Conservation (phyloP, 352 stramenopile species). For the Phytopythium helicoides region DNA sequence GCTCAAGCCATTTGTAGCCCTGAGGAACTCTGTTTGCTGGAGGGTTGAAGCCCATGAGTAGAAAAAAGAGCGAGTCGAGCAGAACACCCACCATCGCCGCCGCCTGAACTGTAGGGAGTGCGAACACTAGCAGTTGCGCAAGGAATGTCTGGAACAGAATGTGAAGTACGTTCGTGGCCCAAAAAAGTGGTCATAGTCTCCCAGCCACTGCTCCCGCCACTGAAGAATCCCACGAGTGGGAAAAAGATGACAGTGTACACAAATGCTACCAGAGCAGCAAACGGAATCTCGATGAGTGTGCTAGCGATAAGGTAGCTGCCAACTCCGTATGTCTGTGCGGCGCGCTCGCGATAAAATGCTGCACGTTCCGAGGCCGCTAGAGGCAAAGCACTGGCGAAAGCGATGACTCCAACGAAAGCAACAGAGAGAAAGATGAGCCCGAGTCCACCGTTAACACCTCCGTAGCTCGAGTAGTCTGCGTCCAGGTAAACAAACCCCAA, state of each 20-base stretch:
- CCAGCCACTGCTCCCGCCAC: no score
- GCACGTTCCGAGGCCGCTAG: conserved; percentile 81
- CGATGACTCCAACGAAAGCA: conserved; percentile 68
- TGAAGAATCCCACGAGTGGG: conserved; percentile 78
- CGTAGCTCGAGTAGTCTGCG: conserved; percentile 32
- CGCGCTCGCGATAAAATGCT: conserved; percentile 91
- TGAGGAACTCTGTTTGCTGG: conserved; percentile 33
- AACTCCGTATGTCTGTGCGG: conserved; percentile 85
- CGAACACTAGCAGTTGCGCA: conserved; percentile 62
- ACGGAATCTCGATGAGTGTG: conserved; percentile 79
- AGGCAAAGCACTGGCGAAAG: conserved; percentile 62
- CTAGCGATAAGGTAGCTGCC: conserved; percentile 75
- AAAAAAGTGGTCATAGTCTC: conserved; percentile 31
- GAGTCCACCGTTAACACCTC: conserved; percentile 42
- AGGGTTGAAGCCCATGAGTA: conserved; percentile 52
- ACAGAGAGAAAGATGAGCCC: conserved; percentile 79
- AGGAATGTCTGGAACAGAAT: conserved; percentile 47
- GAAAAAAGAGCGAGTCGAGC: conserved; percentile 47
- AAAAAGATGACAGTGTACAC: conserved; percentile 67
- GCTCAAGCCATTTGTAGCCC: conserved; percentile 46
- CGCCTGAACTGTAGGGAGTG: conserved; percentile 40
- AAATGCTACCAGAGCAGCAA: conserved; percentile 51
- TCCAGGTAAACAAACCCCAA: conserved; percentile 45
- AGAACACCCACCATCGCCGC: conserved; percentile 38
- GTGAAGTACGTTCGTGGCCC: conserved; percentile 30